Conservation (phyloP, 1,284 basidiomycete species). For the Ceratobasidium theobromae region DNA sequence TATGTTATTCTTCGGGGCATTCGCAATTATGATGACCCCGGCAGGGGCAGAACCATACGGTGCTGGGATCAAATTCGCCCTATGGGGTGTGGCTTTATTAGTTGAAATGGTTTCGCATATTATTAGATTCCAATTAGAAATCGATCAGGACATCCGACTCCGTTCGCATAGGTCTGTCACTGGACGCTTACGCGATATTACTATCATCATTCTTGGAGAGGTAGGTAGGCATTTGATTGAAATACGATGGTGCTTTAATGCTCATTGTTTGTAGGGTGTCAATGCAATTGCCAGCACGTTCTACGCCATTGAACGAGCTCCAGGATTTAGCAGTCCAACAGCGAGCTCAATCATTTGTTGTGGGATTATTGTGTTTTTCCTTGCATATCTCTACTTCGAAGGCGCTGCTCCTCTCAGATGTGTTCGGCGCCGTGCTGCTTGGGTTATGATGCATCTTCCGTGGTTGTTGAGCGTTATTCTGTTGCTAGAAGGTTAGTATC, state of each 20-base stretch:
- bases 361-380: conserved; percentile 18
- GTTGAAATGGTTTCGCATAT: conserved; percentile 21
- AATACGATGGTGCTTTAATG: neutral
- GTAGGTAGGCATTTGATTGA: neutral
- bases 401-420: conserved; percentile 20
- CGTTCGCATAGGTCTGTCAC: conserved; percentile 1
- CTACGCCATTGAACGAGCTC: conserved; percentile 12
- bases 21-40: neutral
- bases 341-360: neutral
- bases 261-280: neutral
- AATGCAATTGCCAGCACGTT: conserved; percentile 25
- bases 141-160: neutral
- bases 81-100: conserved; percentile 9
- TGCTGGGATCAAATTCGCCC: neutral
- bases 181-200: neutral
- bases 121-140: neutral
- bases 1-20: conserved; percentile 3
- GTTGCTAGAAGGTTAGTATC: conserved; percentile 16
- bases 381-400: conserved; percentile 28
- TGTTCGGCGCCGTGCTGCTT: conserved; percentile 21
- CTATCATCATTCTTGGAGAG: conserved; percentile 23
- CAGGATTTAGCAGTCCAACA: neutral
- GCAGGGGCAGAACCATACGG: neutral
- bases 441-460: conserved; percentile 15
- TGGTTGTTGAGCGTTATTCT: conserved; percentile 21